Evolutionary conservation across 192 early-diverging fungal genomes (phyloP), one percentile per base, ranked within the genome.

Genomic region (Radiomyces spectabilis): DNA sequence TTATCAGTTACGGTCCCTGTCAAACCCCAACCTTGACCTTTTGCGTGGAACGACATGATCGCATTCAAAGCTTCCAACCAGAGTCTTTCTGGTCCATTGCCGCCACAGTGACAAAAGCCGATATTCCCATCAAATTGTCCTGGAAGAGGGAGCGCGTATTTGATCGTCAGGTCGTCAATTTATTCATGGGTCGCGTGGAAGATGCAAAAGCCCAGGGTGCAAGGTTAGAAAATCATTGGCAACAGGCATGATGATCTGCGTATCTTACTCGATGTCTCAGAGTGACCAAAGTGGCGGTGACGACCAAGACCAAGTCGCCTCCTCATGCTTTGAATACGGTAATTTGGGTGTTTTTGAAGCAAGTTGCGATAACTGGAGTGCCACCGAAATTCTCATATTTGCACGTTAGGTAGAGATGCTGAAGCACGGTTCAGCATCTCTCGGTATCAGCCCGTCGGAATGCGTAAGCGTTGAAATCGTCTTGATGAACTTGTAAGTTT

Each of bases 41-140:
- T 45, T 78, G 77, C 38, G 75, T 77, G 6, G 55, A 75, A 18
- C 51, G 75, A n/a, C 78, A 79, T 55, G 75, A 77, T 53, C 69
- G 63, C n/a, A 77, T 77, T 18, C 59, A 80, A 40, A 72, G 65
- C 1, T 77, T 77, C 45, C 62, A 55, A 35, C 76, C 75, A 9
- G 73, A 75, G 39, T 37, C 77, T 1, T 77, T 62, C 61, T 77
- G 75, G 75, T 53, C 55, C 1, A 34, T 77, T 21, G 16, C 41
- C 3, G 56, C 61, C 24, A 59, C 57, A 1, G 37, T 78, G 1
- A 44, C 40, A 7, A 53, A 65, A 41, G 24, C 22, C 2, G 39
- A 55, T 43, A 16, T 42, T 9, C 47, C 52, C 19, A 35, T 53
- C 2, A 61, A 66, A 12, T 10, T 61, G 19, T 27, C 30, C 12